Conservation (phyloP, 106 monocot genomes). For the Platanthera guangdongensis region DNA sequence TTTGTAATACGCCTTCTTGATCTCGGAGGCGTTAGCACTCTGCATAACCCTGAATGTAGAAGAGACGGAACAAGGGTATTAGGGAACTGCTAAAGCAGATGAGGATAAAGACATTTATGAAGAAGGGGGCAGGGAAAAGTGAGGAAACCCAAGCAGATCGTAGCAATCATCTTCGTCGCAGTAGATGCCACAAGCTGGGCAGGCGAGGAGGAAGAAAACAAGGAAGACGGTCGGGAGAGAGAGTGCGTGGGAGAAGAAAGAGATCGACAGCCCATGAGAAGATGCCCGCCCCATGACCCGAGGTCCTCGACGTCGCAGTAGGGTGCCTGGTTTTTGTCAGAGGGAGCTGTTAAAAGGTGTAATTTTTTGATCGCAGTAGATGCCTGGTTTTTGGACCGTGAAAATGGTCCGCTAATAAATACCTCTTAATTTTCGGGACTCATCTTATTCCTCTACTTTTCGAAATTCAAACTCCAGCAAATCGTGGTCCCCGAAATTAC, state of each 20-base stretch:
- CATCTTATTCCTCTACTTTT: too few relatives aligned
- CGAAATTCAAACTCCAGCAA: too few relatives aligned
- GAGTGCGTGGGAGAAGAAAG: neutral
- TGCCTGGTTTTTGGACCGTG: too few relatives aligned
- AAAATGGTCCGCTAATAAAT: too few relatives aligned
- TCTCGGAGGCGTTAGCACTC: conserved; percentile 87
- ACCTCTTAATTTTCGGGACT: too few relatives aligned
- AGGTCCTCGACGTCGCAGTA: too few relatives aligned
- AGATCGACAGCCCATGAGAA: neutral
- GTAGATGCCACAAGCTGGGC: conserved; percentile 50
- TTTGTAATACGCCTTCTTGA: conserved; percentile 99
- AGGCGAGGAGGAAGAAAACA: conserved; percentile 13
- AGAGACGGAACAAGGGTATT: neutral
- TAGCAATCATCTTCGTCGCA: conserved; percentile 99
- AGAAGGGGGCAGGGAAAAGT: neutral
- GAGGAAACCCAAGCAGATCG: conserved; percentile 81
- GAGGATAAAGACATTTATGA: neutral
- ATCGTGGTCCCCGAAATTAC: too few relatives aligned
- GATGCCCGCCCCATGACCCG: neutral
- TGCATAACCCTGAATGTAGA: conserved; percentile 56
- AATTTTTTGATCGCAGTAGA: too few relatives aligned
- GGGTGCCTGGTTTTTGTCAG: too few relatives aligned
- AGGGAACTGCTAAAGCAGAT: neutral
- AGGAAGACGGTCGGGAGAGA: conserved; percentile 15
- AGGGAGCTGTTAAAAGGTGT: too few relatives aligned